A percentile compares a stretch with the other conserved stretches of the same genome.
phyloP scores from a whole-genome alignment of 768 basidiomycete genomes.

The Dacryopinax spathularia region DNA sequence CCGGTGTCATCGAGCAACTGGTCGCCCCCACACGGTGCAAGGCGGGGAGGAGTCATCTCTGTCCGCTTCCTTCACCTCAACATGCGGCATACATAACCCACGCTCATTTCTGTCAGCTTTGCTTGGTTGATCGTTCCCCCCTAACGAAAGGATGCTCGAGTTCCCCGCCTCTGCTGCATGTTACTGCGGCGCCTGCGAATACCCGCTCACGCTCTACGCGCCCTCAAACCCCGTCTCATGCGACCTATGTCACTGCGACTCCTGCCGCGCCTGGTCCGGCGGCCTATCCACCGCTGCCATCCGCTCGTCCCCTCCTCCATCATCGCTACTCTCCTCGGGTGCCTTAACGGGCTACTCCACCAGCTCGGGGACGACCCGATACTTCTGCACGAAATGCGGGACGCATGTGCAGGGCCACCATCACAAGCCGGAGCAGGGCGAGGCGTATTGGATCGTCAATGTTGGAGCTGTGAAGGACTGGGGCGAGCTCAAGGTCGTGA shows the following conservation, averaged over 20 bases:
- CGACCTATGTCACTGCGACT: not conserved
- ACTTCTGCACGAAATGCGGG: not conserved
- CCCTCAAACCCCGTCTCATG: not conserved
- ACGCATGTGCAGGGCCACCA: not conserved
- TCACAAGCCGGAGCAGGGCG: not conserved
- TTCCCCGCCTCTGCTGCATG: not conserved
- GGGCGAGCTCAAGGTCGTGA: not conserved
- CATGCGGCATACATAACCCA: not conserved
- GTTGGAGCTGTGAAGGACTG: not conserved
- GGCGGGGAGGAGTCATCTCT: not conserved
- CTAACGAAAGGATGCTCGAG: not conserved
- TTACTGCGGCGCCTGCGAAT: not conserved
- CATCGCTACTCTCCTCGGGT: not conserved
- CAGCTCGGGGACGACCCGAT: not conserved
- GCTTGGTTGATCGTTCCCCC: no score
- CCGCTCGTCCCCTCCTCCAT: not conserved
- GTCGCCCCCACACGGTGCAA: not conserved
- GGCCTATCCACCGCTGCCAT: not conserved
- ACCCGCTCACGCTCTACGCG: not conserved
- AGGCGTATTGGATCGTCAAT: not conserved
- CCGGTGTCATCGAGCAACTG: no score
- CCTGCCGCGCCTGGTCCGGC: not conserved
- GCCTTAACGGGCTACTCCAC: not conserved
- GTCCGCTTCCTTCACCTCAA: not conserved
- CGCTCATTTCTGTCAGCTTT: not conserved